Conservation (phyloP, 2,329 filamentous ascomycete species). For the Diplodia seriata region DNA sequence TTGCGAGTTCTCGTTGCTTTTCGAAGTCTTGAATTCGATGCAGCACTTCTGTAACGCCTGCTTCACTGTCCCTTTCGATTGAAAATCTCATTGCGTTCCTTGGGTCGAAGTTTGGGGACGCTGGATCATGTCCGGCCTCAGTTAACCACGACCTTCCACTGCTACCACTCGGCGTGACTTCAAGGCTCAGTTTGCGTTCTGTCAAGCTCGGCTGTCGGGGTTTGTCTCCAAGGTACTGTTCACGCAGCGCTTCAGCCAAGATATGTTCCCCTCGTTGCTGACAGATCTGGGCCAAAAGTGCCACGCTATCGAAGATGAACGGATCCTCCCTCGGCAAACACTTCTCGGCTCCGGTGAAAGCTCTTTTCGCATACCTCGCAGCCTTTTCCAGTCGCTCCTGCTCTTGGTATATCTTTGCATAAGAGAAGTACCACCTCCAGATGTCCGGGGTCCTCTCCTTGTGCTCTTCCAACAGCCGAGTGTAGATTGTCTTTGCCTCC, state of each 20-base stretch:
- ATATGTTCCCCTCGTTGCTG: slow-evolving; percentile 28
- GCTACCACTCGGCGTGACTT: slow-evolving; percentile 1
- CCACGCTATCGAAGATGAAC: slow-evolving; percentile 19
- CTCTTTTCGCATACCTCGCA: slow-evolving; percentile 22
- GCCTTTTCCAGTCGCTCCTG: slow-evolving; percentile 24
- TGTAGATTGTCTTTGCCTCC: slow-evolving; percentile 29
- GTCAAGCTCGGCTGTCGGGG: slow-evolving; percentile 14
- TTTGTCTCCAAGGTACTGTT: slow-evolving; percentile 27
- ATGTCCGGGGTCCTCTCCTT: slow-evolving; percentile 10
- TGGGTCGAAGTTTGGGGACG: slow-evolving; percentile 20
- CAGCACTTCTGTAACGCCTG: slow-evolving; percentile 13
- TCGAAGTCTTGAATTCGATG: slow-evolving; percentile 16
- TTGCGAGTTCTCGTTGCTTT: slow-evolving; percentile 20
- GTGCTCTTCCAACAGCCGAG: slow-evolving; percentile 13
- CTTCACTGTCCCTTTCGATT: slow-evolving; percentile 18
- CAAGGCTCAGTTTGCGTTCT: slow-evolving; percentile 19
- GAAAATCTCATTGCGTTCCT: slow-evolving; percentile 10
- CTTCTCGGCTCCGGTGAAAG: slow-evolving; percentile 20
- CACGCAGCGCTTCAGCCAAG: slow-evolving; percentile 19
- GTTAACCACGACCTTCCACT: slow-evolving; percentile 22
- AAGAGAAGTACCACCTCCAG: slow-evolving; percentile 30
- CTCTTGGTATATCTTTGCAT: slow-evolving; percentile 25
- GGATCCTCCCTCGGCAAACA: slow-evolving; percentile 14
- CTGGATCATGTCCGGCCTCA: slow-evolving; percentile 17
- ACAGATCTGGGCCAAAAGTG: slow-evolving; percentile 24